Base-by-base conservation (phyloP, 2,329 filamentous ascomycete genomes). In the Phoma herbarum region DNA sequence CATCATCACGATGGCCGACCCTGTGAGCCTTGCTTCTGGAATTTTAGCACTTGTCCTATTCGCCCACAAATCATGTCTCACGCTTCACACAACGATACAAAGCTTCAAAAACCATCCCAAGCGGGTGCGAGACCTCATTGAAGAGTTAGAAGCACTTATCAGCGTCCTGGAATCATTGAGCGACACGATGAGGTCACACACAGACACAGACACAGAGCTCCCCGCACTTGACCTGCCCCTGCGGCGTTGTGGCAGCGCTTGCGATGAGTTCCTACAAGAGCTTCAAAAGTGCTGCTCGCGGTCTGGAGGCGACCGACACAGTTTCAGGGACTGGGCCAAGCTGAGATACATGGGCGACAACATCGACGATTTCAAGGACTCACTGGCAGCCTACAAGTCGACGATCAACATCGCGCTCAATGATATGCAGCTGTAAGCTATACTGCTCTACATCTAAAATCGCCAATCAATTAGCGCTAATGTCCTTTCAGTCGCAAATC, bases 221-320 rank as follows among this genome's bases (percentile, higher is more conserved):
- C 25, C 59, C 20, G 57, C 52, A 37, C 64, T 77, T 61, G 68
- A 72, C 61, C 68, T 79, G 53, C 79, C 80, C 52, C 61, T 83
- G 50, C 68, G 66, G 50, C 75, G 76, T 63, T 83, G 79, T 59
- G 75, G 76, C 39, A 76, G 77, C 60, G 75, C 79, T 26, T 83
- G 78, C 59, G 69, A 75, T 59, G 78, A 80, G 20, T 82, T 83
- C 63, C 64, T 76, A 52, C 44, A 74, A 51, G 74, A 78, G 62
- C 65, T 83, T n/a, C 29, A 31, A 47, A 64, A 57, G 43, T 81
- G 78, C 33, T 67, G 62, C 22, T 69, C 61, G 18, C 54, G 56
- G 43, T 62, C 57, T 35, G 48, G 60, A 14, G 31, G 41, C 29
- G 66, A 61, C 58, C 69, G 74, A 52, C 71, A 74, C 22, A 82